Conservation (phyloP, 2,329 filamentous ascomycete species). For the Botrytis galanthina region DNA sequence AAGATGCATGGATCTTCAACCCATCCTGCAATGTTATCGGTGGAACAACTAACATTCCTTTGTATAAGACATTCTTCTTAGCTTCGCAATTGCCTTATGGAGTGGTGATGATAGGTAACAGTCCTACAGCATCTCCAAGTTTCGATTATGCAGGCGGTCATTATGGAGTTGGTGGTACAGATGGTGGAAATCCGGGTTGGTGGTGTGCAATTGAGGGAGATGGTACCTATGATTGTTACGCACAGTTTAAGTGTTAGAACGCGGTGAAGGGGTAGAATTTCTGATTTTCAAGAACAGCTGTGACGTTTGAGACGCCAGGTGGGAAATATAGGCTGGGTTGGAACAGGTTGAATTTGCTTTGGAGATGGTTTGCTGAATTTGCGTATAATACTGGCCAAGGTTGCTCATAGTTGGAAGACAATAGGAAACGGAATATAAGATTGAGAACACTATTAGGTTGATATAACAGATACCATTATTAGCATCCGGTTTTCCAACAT, state of each 20-base stretch:
- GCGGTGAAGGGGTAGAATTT: not conserved
- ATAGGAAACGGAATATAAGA: not conserved
- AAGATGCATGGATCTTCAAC: conserved; percentile 19
- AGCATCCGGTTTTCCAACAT: not conserved
- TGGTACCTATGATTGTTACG: conserved; percentile 19
- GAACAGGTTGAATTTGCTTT: not conserved
- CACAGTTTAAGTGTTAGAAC: conserved; percentile 15
- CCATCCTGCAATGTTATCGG: conserved; percentile 19
- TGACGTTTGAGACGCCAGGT: not conserved
- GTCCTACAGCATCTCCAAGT: conserved; percentile 18
- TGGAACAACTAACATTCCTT: conserved; percentile 14
- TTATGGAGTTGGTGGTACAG: conserved; percentile 19
- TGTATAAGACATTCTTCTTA: conserved; percentile 6
- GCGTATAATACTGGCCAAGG: not conserved
- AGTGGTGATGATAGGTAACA: conserved; percentile 11
- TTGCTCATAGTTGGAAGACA: not conserved
- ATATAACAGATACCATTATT: not conserved
- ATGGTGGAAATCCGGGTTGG: conserved; percentile 20
- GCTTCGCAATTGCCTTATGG: conserved; percentile 17
- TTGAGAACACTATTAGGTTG: not conserved
- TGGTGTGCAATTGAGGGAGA: conserved; percentile 18
- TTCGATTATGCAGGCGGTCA: conserved; percentile 18
- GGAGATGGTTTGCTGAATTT: not conserved
- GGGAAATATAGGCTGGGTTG: not conserved
- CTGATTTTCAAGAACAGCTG: not conserved